Conservation (phyloP, 1,139 yeast genomes). For the Yamadazyma conglobata region DNA sequence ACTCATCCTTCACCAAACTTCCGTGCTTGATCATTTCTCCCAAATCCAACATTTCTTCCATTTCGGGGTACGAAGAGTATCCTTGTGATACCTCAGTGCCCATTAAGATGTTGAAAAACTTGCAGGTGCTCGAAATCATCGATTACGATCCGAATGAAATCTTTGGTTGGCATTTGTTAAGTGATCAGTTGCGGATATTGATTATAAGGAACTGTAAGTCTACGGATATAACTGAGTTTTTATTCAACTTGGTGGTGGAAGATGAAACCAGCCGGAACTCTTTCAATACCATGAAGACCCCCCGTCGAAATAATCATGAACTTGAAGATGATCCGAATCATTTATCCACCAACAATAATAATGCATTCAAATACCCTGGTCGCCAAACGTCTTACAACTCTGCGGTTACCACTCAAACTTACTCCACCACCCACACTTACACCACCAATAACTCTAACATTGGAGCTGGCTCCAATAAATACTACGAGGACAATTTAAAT, state of each 20-base stretch:
- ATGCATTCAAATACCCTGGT: constrained; percentile 23
- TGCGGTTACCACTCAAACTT: constrained; percentile 6
- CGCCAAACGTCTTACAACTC: constrained; percentile 28
- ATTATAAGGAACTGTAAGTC: constrained; percentile 51
- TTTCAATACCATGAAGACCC: constrained; percentile 22
- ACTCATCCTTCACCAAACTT: constrained; percentile 63
- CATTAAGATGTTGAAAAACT: constrained; percentile 53
- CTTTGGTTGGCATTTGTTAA: constrained; percentile 60
- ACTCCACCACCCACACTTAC: constrained; percentile 1
- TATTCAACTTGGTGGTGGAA: constrained; percentile 50
- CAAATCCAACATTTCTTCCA: constrained; percentile 52
- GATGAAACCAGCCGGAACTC: constrained; percentile 50
- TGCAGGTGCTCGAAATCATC: constrained; percentile 56
- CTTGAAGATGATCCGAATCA: constrained; percentile 9
- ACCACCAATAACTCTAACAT: constrained; percentile 3
- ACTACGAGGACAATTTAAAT: constrained; percentile 15
- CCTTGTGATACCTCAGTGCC: constrained; percentile 74
- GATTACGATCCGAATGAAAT: constrained; percentile 64
- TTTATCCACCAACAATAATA: constrained; percentile 14
- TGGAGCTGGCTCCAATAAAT: constrained; percentile 23
- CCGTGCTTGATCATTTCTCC: constrained; percentile 63
- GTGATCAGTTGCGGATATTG: constrained; percentile 54
- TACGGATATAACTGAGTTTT: constrained; percentile 48
- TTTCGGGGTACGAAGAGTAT: constrained; percentile 62
- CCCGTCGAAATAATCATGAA: constrained; percentile 13